These are phyloP conservation scores for Apiotrichum laibachii DNA, from an alignment of 1,284 basidiomycete species.

Conservation along the genomic window DNA sequence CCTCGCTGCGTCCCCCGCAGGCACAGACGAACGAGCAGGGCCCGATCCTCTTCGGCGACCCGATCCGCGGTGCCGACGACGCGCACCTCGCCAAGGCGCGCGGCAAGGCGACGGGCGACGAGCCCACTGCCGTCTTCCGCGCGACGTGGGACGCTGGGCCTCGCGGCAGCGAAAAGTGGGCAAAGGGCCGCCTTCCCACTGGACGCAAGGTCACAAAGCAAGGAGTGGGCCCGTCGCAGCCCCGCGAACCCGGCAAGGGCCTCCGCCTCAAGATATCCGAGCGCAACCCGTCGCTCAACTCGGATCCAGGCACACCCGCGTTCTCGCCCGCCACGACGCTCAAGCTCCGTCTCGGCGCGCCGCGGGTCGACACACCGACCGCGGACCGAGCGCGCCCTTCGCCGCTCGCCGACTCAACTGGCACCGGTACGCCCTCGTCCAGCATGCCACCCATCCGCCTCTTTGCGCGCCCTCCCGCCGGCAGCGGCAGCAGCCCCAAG, in stretches of 20 bases:
- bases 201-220: slow-evolving; percentile 39
- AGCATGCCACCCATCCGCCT: neutral
- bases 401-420: neutral
- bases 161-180: slow-evolving; percentile 33
- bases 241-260: slow-evolving; percentile 23
- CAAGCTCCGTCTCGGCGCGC: slow-evolving; percentile 15
- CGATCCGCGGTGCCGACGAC: slow-evolving; percentile 37
- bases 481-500: neutral
- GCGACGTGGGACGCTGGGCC: slow-evolving; percentile 44
- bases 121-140: slow-evolving; percentile 24
- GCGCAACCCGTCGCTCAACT: neutral
- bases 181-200: slow-evolving; percentile 29
- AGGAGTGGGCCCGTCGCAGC: slow-evolving; percentile 30
- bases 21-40: slow-evolving; percentile 19
- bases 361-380: slow-evolving; percentile 1
- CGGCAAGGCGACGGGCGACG: slow-evolving; percentile 31
- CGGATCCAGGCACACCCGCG: slow-evolving; percentile 1
- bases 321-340: slow-evolving; percentile 11
- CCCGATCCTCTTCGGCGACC: slow-evolving; percentile 34
- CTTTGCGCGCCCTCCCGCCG: neutral
- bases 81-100: slow-evolving; percentile 33
- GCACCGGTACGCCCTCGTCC: neutral
- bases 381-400: neutral
- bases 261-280: slow-evolving; percentile 18
- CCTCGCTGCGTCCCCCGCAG: slow-evolving; percentile 38